phyloP scores from a whole-genome alignment of 225 moss, liverwort and hornwort genomes.

The Bryoerythrophyllum caledonicum region DNA sequence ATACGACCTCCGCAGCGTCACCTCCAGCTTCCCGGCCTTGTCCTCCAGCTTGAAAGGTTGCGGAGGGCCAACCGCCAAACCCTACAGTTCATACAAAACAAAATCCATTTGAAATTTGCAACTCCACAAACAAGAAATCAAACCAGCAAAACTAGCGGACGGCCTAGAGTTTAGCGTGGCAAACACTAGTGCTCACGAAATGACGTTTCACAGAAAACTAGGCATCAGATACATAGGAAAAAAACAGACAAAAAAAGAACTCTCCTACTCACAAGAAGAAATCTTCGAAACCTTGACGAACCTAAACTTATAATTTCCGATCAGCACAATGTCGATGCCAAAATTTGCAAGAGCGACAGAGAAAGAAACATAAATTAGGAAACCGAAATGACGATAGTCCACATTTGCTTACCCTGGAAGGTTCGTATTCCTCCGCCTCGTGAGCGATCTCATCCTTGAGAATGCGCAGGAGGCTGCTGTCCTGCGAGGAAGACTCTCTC shows the following conservation, averaged over 20 bases:
- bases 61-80: constrained; percentile 56
- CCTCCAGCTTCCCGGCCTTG: constrained; percentile 63
- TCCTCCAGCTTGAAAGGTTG: constrained; percentile 59
- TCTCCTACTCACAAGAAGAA: not conserved
- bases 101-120: not conserved
- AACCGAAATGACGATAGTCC: not conserved
- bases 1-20: constrained; percentile 50
- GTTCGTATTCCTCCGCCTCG: constrained; percentile 49
- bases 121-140: not conserved
- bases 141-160: not conserved
- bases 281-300: not conserved
- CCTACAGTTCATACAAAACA: constrained; percentile 13
- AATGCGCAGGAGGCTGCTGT: constrained; percentile 43
- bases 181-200: not conserved
- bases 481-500: constrained; percentile 28
- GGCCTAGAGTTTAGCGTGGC: too few species aligned
- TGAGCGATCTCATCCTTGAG: constrained; percentile 49
- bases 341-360: too few species aligned
- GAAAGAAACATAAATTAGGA: not conserved
- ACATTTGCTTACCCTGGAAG: constrained; percentile 31
- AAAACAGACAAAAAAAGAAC: not conserved
- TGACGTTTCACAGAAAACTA: not conserved
- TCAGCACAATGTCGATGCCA: too few species aligned
- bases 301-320: too few species aligned
- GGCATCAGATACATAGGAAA: not conserved